phyloP scores from a whole-genome alignment of 2,329 filamentous ascomycete species.

The Alternaria metachromatica region DNA sequence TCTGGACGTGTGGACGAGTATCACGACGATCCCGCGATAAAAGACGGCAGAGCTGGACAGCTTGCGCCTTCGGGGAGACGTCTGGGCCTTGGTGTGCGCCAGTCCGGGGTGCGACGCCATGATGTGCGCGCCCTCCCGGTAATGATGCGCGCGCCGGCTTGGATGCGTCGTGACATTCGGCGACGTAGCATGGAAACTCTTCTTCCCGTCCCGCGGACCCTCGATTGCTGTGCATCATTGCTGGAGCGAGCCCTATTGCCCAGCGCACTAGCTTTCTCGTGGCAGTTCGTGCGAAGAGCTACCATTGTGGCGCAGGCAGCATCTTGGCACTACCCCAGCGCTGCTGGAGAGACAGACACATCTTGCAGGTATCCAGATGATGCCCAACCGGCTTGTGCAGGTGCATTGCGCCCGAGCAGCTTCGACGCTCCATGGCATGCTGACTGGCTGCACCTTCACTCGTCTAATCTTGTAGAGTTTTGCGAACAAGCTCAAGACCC shows the following conservation, averaged over 20 bases:
- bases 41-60: background rate
- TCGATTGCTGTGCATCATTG: conserved; percentile 11
- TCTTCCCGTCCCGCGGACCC: conserved; percentile 12
- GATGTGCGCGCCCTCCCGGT: conserved; percentile 22
- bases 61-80: background rate
- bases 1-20: background rate
- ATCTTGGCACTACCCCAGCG: background rate
- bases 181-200: conserved; percentile 17
- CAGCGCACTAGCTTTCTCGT: conserved; percentile 2
- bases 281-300: conserved; percentile 1
- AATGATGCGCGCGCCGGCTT: conserved; percentile 19
- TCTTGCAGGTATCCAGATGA: background rate
- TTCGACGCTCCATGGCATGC: conserved; percentile 8
- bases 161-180: conserved; percentile 19
- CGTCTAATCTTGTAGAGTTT: conserved; percentile 29
- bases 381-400: background rate
- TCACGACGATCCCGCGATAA: background rate
- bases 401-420: conserved; percentile 1
- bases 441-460: conserved; percentile 17
- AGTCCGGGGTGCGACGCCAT: conserved; percentile 8
- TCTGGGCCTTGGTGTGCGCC: conserved; percentile 13
- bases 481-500: conserved; percentile 11
- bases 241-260: conserved; percentile 6
- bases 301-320: conserved; percentile 2
- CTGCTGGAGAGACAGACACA: background rate